phyloP scores from a whole-genome alignment of 495 filamentous ascomycete genomes.

The Trichoderma reesei region DNA sequence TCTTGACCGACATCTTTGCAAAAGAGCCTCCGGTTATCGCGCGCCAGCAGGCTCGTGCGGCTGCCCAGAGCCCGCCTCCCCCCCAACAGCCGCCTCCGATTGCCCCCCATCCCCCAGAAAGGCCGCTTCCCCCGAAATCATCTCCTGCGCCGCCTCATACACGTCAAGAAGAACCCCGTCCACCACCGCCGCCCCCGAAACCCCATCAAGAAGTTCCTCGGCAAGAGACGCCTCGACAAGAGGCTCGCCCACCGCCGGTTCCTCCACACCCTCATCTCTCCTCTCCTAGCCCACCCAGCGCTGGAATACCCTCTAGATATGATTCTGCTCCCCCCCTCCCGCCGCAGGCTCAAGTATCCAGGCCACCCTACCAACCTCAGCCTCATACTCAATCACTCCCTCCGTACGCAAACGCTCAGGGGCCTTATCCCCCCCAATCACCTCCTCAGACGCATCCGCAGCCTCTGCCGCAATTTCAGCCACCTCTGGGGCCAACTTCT shows the following conservation, averaged over 20 bases:
- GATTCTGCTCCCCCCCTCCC: constrained; percentile 34
- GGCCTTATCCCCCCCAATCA: constrained; percentile 9
- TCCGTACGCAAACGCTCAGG: neutral
- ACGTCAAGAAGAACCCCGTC: constrained; percentile 17
- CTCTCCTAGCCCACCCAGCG: constrained; percentile 10
- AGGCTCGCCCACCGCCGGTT: constrained; percentile 26
- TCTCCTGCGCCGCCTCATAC: constrained; percentile 18
- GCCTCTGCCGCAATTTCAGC: neutral
- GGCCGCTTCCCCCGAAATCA: constrained; percentile 21
- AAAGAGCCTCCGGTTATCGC: constrained; percentile 88
- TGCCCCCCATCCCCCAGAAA: constrained; percentile 60
- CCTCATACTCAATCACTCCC: constrained; percentile 14
- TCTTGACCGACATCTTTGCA: constrained; percentile 79
- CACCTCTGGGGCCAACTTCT: neutral
- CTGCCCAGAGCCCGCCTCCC: constrained; percentile 24
- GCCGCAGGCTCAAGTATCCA: constrained; percentile 14
- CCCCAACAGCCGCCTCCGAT: constrained; percentile 47
- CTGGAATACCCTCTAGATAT: constrained; percentile 27
- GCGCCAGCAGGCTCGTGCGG: constrained; percentile 48
- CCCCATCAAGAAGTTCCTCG: constrained; percentile 13
- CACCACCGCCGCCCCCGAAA: constrained; percentile 33
- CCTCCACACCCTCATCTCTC: constrained; percentile 32
- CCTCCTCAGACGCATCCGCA: neutral
- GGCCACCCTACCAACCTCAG: constrained; percentile 13
- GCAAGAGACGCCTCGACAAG: constrained; percentile 4